phyloP scores from a whole-genome alignment of 345 rosid genomes.

The Hibiscus mutabilis region DNA sequence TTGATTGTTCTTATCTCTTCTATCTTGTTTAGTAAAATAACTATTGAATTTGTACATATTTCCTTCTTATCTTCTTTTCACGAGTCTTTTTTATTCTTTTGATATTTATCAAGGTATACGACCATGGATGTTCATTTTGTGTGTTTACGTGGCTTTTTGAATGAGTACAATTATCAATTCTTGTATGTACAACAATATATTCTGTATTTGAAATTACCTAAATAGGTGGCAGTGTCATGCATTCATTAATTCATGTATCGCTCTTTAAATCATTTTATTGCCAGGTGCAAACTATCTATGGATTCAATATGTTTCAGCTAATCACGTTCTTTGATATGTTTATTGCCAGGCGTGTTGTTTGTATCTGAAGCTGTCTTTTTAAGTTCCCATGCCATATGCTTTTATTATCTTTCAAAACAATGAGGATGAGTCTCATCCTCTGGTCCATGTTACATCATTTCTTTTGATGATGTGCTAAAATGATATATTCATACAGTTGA shows the following conservation, averaged over 20 bases:
- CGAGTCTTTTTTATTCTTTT: not conserved
- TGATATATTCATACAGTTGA: not conserved
- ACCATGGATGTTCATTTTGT: too few relatives aligned
- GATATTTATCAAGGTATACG: not conserved
- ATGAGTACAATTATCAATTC: not conserved
- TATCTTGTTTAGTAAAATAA: not conserved
- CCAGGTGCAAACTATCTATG: not conserved
- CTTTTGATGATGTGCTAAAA: not conserved
- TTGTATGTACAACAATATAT: not conserved
- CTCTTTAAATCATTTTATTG: not conserved
- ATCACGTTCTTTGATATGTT: not conserved
- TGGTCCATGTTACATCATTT: not conserved
- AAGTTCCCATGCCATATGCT: not conserved
- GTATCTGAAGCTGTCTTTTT: not conserved
- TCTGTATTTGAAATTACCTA: not conserved
- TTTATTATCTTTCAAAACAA: not conserved
- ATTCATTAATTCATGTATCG: not conserved
- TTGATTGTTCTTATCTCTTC: not conserved
- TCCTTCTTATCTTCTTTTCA: not conserved
- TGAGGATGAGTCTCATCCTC: not conserved
- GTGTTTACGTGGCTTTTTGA: not conserved
- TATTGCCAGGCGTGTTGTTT: not conserved
- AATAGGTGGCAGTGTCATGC: not conserved
- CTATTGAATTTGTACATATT: too few relatives aligned
- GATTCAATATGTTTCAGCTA: not conserved